Evolutionary conservation across 768 basidiomycete species (phyloP).

Genomic region (Boletus sp.): DNA sequence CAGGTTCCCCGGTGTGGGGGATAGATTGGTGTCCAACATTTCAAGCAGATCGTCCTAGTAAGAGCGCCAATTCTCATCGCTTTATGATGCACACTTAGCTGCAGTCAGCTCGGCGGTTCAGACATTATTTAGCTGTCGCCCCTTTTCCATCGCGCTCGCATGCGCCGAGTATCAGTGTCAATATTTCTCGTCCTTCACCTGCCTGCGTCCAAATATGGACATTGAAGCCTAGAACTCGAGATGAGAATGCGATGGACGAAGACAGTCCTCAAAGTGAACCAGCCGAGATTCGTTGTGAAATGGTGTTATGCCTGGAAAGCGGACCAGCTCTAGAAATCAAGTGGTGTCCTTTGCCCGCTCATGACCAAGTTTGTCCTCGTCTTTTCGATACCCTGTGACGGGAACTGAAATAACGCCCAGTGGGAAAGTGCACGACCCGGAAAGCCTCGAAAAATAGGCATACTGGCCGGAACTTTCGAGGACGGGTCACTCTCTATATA

Average conservation of each 20-base stretch:
- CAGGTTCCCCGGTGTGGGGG: slow-evolving; percentile 88
- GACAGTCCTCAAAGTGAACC: slow-evolving; percentile 24
- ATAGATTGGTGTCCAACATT: slow-evolving; percentile 92
- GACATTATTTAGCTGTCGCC: slow-evolving; percentile 83
- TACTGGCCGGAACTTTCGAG: slow-evolving; percentile 82
- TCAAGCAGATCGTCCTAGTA: slow-evolving; percentile 53
- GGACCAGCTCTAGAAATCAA: slow-evolving; percentile 80
- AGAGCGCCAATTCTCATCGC: slow-evolving; percentile 5
- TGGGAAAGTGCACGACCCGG: slow-evolving; percentile 21
- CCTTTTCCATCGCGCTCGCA: slow-evolving; percentile 66
- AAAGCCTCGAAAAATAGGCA: slow-evolving; percentile 63
- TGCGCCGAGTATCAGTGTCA: slow-evolving; percentile 64
- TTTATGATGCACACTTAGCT: background rate
- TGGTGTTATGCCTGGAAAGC: slow-evolving; percentile 81
- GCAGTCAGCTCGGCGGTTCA: slow-evolving; percentile 47
- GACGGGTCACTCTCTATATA: slow-evolving; percentile 85
- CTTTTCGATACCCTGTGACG: background rate
- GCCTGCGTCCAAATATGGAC: slow-evolving; percentile 91
- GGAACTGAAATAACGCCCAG: slow-evolving; percentile 12
- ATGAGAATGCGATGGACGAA: slow-evolving; percentile 12
- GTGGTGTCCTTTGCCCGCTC: slow-evolving; percentile 91
- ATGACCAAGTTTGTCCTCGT: slow-evolving; percentile 49
- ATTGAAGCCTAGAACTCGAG: slow-evolving; percentile 26
- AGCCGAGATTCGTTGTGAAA: slow-evolving; percentile 64
- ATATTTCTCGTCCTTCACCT: slow-evolving; percentile 49